Percentiles rank a stretch among this genome's conserved stretches.
phyloP scores from a whole-genome alignment of 129 eudicot genomes.

The Tagetes patula region DNA sequence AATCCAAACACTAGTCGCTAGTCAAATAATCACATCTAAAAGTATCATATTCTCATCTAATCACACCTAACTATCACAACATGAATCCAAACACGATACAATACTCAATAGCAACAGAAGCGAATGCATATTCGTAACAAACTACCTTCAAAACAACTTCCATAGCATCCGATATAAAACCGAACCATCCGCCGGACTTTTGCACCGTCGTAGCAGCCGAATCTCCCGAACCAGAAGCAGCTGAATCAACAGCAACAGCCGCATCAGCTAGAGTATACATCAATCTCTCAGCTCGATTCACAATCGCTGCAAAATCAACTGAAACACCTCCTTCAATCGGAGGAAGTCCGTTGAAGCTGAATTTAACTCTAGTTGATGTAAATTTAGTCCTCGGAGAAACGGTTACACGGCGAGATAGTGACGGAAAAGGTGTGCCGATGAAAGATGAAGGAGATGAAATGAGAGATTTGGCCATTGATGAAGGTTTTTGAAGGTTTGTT shows the following conservation, averaged over 20 bases:
- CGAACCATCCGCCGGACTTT: constrained; percentile 94
- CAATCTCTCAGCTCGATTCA: constrained; percentile 59
- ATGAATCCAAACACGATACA: not conserved
- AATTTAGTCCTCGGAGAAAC: constrained; percentile 40
- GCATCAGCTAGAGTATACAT: constrained; percentile 97
- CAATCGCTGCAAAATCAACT: constrained; percentile 50
- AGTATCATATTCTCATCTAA: not conserved
- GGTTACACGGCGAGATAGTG: constrained; percentile 48
- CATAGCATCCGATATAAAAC: constrained; percentile 94
- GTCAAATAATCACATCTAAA: not conserved
- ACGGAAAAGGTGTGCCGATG: constrained; percentile 57
- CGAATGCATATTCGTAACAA: not conserved
- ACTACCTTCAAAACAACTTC: constrained; percentile 92
- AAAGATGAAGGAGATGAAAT: constrained; percentile 73
- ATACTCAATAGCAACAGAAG: not conserved
- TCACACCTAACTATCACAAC: not conserved
- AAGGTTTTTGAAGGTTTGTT: constrained; percentile 15
- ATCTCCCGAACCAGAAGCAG: constrained; percentile 38
- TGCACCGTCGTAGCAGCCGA: constrained; percentile 45
- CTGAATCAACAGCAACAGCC: constrained; percentile 66
- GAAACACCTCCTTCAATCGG: constrained; percentile 45
- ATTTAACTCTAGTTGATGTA: constrained; percentile 49
- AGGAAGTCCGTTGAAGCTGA: constrained; percentile 70
- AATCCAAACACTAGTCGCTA: not conserved
- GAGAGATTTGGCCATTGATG: constrained; percentile 79